Percentiles rank a stretch among this genome's conserved stretches.
Evolutionary conservation across 148 eudicot genomes (phyloP).

Genomic region (Nyssa sinensis): DNA sequence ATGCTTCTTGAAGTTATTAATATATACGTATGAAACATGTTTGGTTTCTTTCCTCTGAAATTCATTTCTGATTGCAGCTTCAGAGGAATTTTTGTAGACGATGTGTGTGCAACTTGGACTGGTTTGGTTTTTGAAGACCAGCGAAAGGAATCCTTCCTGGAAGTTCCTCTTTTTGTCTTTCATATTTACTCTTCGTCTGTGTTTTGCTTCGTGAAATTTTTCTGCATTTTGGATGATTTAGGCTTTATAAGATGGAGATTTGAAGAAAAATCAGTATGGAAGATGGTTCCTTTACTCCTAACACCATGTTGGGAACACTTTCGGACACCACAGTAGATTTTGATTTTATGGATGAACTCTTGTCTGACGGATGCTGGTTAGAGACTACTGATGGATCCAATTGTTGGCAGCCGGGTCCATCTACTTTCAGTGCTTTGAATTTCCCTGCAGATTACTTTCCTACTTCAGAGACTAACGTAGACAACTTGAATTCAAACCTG

Average conservation of each 20-base stretch:
- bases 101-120: conserved; percentile 39
- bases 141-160: conserved; percentile 47
- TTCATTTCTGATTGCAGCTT: conserved; percentile 48
- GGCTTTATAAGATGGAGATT: conserved; percentile 20
- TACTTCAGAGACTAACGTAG: conserved; percentile 23
- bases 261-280: conserved; percentile 47
- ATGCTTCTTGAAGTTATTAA: neutral
- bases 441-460: conserved; percentile 31
- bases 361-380: conserved; percentile 77
- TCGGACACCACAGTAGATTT: conserved; percentile 34
- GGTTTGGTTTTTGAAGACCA: conserved; percentile 35
- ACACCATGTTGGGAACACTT: conserved; percentile 37
- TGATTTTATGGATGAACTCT: conserved; percentile 64
- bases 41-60: conserved; percentile 26
- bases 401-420: conserved; percentile 34
- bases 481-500: conserved; percentile 27
- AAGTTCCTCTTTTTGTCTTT: conserved; percentile 53
- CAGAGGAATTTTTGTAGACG: conserved; percentile 43
- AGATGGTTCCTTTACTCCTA: conserved; percentile 47
- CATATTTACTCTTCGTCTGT: conserved; percentile 49
- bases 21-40: neutral
- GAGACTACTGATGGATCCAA: conserved; percentile 52
- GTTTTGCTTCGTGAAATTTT: conserved; percentile 49
- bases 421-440: conserved; percentile 39
- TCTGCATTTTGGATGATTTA: neutral